Base-by-base conservation (phyloP, 1,284 basidiomycete genomes). In the Marasmius sp. region DNA sequence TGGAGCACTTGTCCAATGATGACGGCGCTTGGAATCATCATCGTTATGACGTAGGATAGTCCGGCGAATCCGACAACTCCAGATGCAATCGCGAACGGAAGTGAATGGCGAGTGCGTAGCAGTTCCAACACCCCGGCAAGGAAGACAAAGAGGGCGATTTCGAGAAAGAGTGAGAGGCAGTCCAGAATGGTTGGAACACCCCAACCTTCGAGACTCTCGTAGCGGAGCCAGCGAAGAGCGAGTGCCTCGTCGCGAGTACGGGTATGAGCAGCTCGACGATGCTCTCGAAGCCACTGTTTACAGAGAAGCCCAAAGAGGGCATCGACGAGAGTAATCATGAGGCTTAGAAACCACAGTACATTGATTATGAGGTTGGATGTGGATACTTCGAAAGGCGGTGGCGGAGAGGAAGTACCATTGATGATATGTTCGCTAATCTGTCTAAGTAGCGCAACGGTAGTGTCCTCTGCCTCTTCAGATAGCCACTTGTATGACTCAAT, bases 251-350 rank as follows among this genome's bases (percentile, higher is more conserved):
- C 57, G 14, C 36, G 55, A n/a, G 50, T 47, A 20, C 20, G 20
- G 4, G 56, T 61, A n/a, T 36, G 18, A 10, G 51, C 39, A 9
- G 52, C 56, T 16, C 56, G 61, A 16, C 43, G 45, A 52, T 59
- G 49, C 38, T 53, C 63, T 33, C 62, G 54, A 18, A 64, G 38
- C 62, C 62, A 64, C 51, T 64, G 62, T 37, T 64, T 64, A 50
- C 59, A 60, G 7, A 64, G 55, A 2, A 64, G 56, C 3, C 62
- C 54, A 18, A 61, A 22, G 8, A 60, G 45, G n/a, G 58, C 61
- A 3, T 58, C 37, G 36, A 53, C 37, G 6, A 64, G 52, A 1
- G 59, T 39, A 16, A 60, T 39, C 7, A 41, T 51, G 12, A 64
- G 59, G 39, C 62, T 64, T 48, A 64, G 62, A 36, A 45, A 36